Evolutionary conservation across 257 asterid genomes (phyloP).

Genomic region (Solanum appendiculatum): DNA sequence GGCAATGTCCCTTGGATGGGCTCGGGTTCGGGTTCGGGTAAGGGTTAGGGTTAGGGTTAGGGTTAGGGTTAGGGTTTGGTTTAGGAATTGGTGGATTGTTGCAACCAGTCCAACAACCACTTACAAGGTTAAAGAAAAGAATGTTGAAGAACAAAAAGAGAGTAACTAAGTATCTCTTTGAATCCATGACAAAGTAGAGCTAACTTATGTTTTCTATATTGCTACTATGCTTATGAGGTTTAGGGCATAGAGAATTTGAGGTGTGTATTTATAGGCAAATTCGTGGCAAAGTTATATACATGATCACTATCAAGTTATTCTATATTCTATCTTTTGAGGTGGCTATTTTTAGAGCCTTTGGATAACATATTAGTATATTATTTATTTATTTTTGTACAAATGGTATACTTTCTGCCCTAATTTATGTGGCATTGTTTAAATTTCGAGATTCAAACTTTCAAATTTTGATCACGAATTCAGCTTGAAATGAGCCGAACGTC

Average conservation of each 20-base stretch:
- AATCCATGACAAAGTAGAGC: constrained; percentile 25
- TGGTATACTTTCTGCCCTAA: not conserved
- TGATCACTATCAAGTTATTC: not conserved
- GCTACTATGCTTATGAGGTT: not conserved
- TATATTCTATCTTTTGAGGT: not conserved
- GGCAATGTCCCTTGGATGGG: constrained; percentile 45
- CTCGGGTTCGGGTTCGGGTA: constrained; percentile 21
- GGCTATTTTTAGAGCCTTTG: no score
- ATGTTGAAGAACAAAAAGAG: constrained; percentile 38
- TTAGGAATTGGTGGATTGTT: constrained; percentile 1
- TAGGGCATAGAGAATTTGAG: not conserved
- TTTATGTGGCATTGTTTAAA: not conserved
- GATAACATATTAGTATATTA: not conserved
- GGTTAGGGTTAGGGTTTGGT: constrained; percentile 17
- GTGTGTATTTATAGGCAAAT: constrained; percentile 5
- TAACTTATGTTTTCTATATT: not conserved
- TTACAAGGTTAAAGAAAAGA: constrained; percentile 27
- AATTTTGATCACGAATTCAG: not conserved
- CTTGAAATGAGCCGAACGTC: not conserved
- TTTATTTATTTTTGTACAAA: not conserved
- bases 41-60: constrained; percentile 9
- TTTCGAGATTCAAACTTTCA: not conserved
- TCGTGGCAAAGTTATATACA: not conserved
- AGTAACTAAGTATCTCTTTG: constrained; percentile 17
- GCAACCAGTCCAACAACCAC: constrained; percentile 36